Evolutionary conservation across 441 rosid genomes (phyloP), one percentile per base, ranked within the genome.

Genomic region (Lepidium campestre): DNA sequence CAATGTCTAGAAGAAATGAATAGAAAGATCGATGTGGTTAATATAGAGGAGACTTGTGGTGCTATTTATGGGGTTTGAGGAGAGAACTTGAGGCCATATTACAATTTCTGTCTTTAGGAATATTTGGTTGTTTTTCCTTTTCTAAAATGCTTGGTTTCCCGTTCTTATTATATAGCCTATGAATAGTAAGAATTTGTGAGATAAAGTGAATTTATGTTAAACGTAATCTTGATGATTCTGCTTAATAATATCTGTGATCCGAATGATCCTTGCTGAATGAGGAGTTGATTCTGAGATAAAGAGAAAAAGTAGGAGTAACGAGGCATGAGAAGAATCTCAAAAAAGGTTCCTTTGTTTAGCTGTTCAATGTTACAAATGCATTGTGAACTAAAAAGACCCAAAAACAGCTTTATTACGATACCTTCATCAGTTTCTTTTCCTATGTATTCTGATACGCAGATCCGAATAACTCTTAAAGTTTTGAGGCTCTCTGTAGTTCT

Each of bases 401-500:
- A 35, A 9, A 29, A 27, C 46, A 61, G 45, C 20, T 61, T 73
- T 67, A 29, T 73, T 60, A 5, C 37, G 34, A 45, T 45, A 37
- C 37, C 53, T 6, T 46, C 29, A 52, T 47, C 4, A 45, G 35
- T 19, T 48, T 22, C 29, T 17, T 49, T 13, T 46, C 20, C 22
- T 7, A 4, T 37, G 53, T 12, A 49, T 18, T 13, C 31, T 27
- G 31, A 27, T 2, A 18, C 12, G 19, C 25, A 34, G 19, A 32
- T 32, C 18, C 4, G 15, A 20, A 37, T 34, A 40, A 0, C 4
- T 2, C 45, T 64, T 59, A 75, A 60, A 93, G 97, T 83, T 89
- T 93, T 36, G 99, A 89, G 18, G 78, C 78, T 79, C 85, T 84
- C 64, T 69, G 87, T 35, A 94, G 63, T 74, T 94, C 99, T 36